Conservation (phyloP, 1,139 yeast genomes). For the Debaryomycetaceae sp. region DNA sequence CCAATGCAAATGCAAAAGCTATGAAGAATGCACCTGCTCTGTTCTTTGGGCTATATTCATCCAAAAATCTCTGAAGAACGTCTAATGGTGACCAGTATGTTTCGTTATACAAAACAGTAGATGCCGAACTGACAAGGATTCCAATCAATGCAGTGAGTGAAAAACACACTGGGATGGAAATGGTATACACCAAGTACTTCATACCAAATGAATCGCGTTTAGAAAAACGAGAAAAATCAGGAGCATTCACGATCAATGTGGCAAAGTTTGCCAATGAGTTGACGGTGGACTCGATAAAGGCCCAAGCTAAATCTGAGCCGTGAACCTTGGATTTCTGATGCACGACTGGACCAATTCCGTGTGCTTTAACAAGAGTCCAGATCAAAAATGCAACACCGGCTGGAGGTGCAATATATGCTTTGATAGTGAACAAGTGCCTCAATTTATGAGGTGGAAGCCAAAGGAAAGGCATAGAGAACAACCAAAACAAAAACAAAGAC, state of each 20-base stretch:
- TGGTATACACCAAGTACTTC: conserved; percentile 44
- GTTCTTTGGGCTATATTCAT: conserved; percentile 50
- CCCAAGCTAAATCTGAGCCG: conserved; percentile 76
- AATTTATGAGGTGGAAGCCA: conserved; percentile 80
- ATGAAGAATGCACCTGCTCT: conserved; percentile 87
- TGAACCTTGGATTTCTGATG: conserved; percentile 44
- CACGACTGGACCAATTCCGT: conserved; percentile 70
- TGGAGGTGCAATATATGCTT: conserved; percentile 71
- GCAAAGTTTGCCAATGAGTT: conserved; percentile 83
- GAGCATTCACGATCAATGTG: conserved; percentile 80
- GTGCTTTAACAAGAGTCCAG: conserved; percentile 77
- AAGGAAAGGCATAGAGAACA: conserved; percentile 70
- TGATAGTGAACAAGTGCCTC: conserved; percentile 77
- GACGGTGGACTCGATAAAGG: conserved; percentile 74
- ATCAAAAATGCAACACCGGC: conserved; percentile 78
- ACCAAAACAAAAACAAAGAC: conserved; percentile 76
- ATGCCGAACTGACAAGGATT: conserved; percentile 81
- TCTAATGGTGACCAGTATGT: conserved; percentile 87
- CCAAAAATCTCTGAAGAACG: conserved; percentile 63
- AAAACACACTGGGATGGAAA: conserved; percentile 74
- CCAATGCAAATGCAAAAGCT: conserved; percentile 72
- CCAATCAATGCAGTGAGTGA: conserved; percentile 83
- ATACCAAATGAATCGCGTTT: conserved; percentile 40
- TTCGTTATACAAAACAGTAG: conserved; percentile 63
- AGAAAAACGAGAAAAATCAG: conserved; percentile 87